Base-by-base conservation (phyloP, 2,329 filamentous ascomycete species). In the Aspergillus puulaauensis region DNA sequence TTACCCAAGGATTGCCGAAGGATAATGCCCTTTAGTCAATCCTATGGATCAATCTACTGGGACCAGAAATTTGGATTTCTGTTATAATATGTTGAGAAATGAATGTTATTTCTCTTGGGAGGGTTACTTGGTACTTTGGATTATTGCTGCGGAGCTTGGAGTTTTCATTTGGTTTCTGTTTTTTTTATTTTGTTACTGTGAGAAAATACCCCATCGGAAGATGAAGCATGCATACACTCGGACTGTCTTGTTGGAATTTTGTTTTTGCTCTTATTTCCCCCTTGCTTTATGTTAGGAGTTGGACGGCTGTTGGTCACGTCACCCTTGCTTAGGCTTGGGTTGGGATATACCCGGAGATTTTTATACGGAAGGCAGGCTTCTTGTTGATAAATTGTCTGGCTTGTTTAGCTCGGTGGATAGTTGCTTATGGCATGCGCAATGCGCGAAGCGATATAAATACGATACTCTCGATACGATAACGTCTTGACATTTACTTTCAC, bases 151-250 rank as follows among this genome's bases (percentile, higher is more conserved):
- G 47, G 50, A 52, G 50, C 48, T 55, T 54, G 52, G 23, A 52
- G 56, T 59, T 40, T 53, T 37, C 14, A 14, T 27, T 11, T 31
- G 27, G 27, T 31, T 4, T 31, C 9, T 31, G 27, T 4, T 31
- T 31, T 31, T 37, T 17, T 48, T 57, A 44, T 33, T 46, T 19
- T 33, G 33, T 44, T 47, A 23, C 19, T 50, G 48, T 40, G 44
- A 52, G 48, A 53, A 57, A 60, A 60, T 60, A 60, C 58, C 58
- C 58, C 31, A 21, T 21, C 14, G 35, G 35, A 57, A 54, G 54
- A 56, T 56, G 58, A 57, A 60, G 57, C 57, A 37, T 56, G 35
- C 35, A 37, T 37, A n/a, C 21, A 35, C 52, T 48, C 56, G 52
- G 35, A 52, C 56, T 58, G 39, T 23, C 19, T 56, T 56, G 31